Base-by-base conservation (phyloP, 257 asterid genomes). In the Solanum lycopersicoides region DNA sequence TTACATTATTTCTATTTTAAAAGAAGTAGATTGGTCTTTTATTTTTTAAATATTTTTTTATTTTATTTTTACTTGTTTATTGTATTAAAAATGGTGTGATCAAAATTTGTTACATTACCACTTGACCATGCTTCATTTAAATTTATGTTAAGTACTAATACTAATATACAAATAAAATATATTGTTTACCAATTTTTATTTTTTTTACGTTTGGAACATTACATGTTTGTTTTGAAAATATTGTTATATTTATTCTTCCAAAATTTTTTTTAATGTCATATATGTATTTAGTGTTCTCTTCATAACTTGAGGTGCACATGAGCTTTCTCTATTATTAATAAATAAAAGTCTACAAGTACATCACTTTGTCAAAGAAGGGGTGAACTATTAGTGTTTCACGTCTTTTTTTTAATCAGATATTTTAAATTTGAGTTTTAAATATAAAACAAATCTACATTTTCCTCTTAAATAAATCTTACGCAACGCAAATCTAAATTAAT, bases 401-500 rank as follows among this genome's bases (percentile, higher is more conserved):
- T 16, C 7, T 71, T 1, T 0, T 0, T 0, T 3, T 18, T 69
- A 14, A 14, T 28, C 2, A 28, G 0, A 69, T 13, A 2, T 15
- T 14, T 32, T 1, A 18, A 7, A 14, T 71, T 32, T 0, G 4
- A 71, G 8, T 34, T 3, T 16, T 16, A 2, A 32, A 8, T 8
- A 71, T 30, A 18, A 1, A 50, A 16, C 34, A 71, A 7, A 0
- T 0, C 30, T 0, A 1, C 34, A 35, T 35, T 4, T 34, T 18
- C 2, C 7, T 10, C 10, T 35, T 73, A 20, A 20, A 2, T 21
- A 7, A 21, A 7, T 1, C 0, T 10, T 37, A 20, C 0, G 0
- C 0, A 2, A 0, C 0, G 6, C 4, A 16, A 72, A 35, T 34
- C 0, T 4, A 72, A 18, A 34, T 72, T 72, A 71, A 16, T 32